Conservation (phyloP, 2,329 filamentous ascomycete genomes). For the Xylariaceae sp. region DNA sequence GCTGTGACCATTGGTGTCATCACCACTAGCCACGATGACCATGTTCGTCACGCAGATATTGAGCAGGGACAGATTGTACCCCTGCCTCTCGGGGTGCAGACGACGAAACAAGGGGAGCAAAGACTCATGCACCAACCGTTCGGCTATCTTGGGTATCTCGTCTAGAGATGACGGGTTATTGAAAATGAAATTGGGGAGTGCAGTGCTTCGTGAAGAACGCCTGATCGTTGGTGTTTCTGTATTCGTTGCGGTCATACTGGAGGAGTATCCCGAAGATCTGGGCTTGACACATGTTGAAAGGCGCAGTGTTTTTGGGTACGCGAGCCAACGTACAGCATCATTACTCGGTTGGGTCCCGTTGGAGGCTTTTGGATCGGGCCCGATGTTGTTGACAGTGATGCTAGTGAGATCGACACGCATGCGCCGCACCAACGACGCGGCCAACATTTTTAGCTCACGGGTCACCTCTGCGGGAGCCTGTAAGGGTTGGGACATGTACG, state of each 20-base stretch:
- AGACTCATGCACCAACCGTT: constrained; percentile 64
- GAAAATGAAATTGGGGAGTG: constrained; percentile 72
- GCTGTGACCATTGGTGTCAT: constrained; percentile 32
- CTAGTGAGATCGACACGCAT: constrained; percentile 72
- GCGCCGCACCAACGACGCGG: constrained; percentile 66
- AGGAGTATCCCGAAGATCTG: constrained; percentile 40
- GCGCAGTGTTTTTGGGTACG: constrained; percentile 75
- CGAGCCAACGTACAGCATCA: constrained; percentile 57
- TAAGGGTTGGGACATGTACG: constrained; percentile 66
- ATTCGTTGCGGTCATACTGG: constrained; percentile 33
- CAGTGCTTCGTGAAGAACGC: constrained; percentile 70
- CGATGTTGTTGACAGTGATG: constrained; percentile 29
- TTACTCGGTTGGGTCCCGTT: neutral
- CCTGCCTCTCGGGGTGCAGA: constrained; percentile 62
- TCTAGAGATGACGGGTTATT: constrained; percentile 42
- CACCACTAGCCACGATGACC: constrained; percentile 48
- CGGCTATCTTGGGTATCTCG: constrained; percentile 56
- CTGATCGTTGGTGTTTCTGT: constrained; percentile 41
- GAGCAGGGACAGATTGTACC: constrained; percentile 78
- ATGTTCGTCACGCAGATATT: constrained; percentile 90
- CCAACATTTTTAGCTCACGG: constrained; percentile 65
- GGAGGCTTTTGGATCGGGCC: neutral
- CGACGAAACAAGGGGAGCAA: constrained; percentile 70
- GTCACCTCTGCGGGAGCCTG: constrained; percentile 60
- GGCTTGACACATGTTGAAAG: constrained; percentile 67